Base-by-base conservation (phyloP, 768 basidiomycete genomes). In the Artomyces pyxidatus region DNA sequence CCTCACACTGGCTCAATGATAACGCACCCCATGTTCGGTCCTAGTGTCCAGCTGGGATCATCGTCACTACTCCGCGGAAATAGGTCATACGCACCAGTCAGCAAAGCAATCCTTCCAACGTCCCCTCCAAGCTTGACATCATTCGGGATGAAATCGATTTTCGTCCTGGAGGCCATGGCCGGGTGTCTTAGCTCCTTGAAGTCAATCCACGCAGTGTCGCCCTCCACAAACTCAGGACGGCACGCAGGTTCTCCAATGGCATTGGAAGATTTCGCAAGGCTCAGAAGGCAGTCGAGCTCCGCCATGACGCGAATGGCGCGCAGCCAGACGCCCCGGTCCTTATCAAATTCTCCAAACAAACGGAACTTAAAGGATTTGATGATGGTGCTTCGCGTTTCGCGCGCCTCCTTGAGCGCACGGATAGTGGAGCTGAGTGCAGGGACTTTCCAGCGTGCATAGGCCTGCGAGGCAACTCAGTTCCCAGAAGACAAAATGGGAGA, bases 241-340 rank as follows among this genome's bases (percentile, higher is more conserved):
- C 96, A 98, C n/a, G 80, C 76, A 3, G 96, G 96, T 65, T 96
- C 91, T 38, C 92, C 94, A 37, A 99, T 76, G 8, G 88, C 87
- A n/a, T 68, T 64, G 1, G 93, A 96, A 1, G 91, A 77, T 64
- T 90, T 94, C 4, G 95, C 88, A 41, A 98, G 68, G 56, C 89
- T 90, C 63, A 95, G 81, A 19, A 99, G 69, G 64, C 96, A 99
- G 64, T 99, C 96, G n/a, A 99, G 73, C 68, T 99, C 94, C 6
- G 96, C 86, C 43, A 95, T 76, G 14, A 90, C 82, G 30, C 89
- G 80, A 53, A 93, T 75, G 10, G 84, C 80, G n/a, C 83, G 79
- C 59, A 93, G 66, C 89, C 90, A 95, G 14, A 85, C 67, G 12
- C 77, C 72, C 38, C 88, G 81, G 60, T 94, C 88, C 3, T 74